Percentiles rank a stretch among this genome's conserved stretches.
These are phyloP conservation scores for Echites panduratus DNA, from an alignment of 257 asterid species.

Conservation along the genomic window DNA sequence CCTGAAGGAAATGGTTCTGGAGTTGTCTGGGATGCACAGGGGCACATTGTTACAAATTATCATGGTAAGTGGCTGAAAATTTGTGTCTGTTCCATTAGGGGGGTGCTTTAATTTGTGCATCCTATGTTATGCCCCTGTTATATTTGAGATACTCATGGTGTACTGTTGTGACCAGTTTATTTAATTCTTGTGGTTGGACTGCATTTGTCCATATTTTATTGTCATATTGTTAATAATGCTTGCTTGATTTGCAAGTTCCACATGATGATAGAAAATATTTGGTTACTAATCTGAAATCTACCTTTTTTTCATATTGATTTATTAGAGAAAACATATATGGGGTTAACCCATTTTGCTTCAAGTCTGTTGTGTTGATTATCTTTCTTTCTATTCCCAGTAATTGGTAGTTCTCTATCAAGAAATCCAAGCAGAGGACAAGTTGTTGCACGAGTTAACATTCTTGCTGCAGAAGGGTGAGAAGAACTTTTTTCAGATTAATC, in stretches of 20 bases:
- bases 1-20: conserved; percentile 99
- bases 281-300: not conserved
- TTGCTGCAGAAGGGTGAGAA: conserved; percentile 88
- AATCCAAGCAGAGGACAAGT: conserved; percentile 73
- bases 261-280: not conserved
- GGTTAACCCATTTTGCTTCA: not conserved
- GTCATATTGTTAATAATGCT: not conserved
- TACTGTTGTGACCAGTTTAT: not conserved
- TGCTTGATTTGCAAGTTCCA: not conserved
- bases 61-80: conserved; percentile 57
- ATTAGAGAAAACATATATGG: not conserved
- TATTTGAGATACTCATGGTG: not conserved
- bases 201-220: not conserved
- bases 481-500: conserved; percentile 3
- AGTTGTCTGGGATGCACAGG: conserved; percentile 89
- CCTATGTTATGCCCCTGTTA: not conserved
- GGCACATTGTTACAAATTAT: conserved; percentile 92
- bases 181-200: not conserved
- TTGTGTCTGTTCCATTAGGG: not conserved
- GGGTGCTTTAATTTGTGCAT: not conserved
- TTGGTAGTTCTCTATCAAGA: conserved; percentile 91
- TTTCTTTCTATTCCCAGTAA: conserved; percentile 40
- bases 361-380: conserved; percentile 1
- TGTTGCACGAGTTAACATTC: conserved; percentile 90
- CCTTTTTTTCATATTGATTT: not conserved